Percentiles rank a stretch among this genome's conserved stretches.
Conservation (phyloP, 169 alveolate genomes). For the Ichthyophthirius multifiliis region DNA sequence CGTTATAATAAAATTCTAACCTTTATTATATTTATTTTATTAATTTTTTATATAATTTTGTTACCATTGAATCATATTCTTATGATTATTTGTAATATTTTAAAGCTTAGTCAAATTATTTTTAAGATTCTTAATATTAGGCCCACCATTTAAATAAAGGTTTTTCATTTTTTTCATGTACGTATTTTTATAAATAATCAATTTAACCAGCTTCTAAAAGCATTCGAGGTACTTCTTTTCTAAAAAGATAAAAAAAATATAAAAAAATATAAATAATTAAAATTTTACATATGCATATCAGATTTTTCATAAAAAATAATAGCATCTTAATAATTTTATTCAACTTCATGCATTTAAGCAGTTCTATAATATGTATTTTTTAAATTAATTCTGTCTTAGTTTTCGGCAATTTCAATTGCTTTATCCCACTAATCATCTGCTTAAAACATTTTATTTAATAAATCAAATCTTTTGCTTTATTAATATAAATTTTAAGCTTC, state of each 20-base stretch:
- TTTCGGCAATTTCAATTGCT: conserved; percentile 76
- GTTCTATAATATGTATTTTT: conserved; percentile 79
- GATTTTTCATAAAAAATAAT: conserved; percentile 70
- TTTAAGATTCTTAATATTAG: conserved; percentile 71
- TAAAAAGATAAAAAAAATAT: neutral
- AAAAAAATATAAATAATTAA: neutral
- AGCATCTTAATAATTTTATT: conserved; percentile 73
- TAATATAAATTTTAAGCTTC: conserved; percentile 83
- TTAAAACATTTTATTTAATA: conserved; percentile 70
- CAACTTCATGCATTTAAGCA: conserved; percentile 76
- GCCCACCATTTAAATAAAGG: conserved; percentile 82
- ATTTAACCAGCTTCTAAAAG: conserved; percentile 51
- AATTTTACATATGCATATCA: conserved; percentile 52
- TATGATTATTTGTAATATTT: conserved; percentile 70
- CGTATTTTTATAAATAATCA: conserved; percentile 61
- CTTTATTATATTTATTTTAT: conserved; percentile 21
- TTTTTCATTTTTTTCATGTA: conserved; percentile 68
- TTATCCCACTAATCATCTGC: conserved; percentile 83
- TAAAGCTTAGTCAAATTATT: conserved; percentile 60
- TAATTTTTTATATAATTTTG: conserved; percentile 13
- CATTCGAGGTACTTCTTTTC: conserved; percentile 87
- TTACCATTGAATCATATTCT: conserved; percentile 66
- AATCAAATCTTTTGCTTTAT: conserved; percentile 78
- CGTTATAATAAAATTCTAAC: conserved; percentile 30
- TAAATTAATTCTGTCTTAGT: conserved; percentile 77